Conservation (phyloP, 345 rosid species). For the Hirschfeldia incana region DNA sequence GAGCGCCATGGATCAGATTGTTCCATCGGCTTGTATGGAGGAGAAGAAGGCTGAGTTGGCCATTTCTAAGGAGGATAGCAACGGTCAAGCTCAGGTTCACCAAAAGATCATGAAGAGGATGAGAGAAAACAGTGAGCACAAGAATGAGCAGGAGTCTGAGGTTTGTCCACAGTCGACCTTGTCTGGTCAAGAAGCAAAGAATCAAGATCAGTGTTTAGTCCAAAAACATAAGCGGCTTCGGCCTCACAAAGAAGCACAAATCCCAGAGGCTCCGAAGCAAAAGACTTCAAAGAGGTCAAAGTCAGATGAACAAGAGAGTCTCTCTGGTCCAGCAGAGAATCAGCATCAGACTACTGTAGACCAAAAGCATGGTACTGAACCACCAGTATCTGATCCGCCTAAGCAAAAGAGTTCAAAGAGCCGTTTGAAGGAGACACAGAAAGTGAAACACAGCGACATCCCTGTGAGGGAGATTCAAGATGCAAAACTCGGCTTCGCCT, state of each 20-base stretch:
- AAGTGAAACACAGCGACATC: neutral
- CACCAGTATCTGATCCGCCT: constrained; percentile 13
- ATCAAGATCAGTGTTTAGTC: constrained; percentile 13
- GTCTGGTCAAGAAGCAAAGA: constrained; percentile 5
- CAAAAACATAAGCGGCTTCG: constrained; percentile 14
- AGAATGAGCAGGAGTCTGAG: constrained; percentile 13
- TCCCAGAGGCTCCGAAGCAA: constrained; percentile 17
- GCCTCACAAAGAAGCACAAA: constrained; percentile 15
- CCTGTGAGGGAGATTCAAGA: constrained; percentile 14
- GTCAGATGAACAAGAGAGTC: constrained; percentile 23
- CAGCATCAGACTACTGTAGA: constrained; percentile 4
- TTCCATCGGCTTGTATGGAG: constrained; percentile 9
- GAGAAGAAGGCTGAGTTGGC: constrained; percentile 13
- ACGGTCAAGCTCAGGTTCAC: constrained; percentile 5
- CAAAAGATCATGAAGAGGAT: constrained; percentile 14
- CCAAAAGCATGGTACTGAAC: constrained; percentile 6
- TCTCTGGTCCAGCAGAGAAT: neutral
- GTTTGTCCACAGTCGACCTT: constrained; percentile 15
- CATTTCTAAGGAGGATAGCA: constrained; percentile 20
- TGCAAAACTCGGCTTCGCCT: neutral
- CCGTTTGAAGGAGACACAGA: constrained; percentile 21
- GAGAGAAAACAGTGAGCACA: neutral
- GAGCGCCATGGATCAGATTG: neutral
- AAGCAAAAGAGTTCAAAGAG: constrained; percentile 22
- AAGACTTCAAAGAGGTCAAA: constrained; percentile 29